Percentiles rank a stretch among this genome's conserved stretches.
These are phyloP conservation scores for Chloris gayana DNA, from an alignment of 176 grass and related monocot species.

Conservation along the genomic window DNA sequence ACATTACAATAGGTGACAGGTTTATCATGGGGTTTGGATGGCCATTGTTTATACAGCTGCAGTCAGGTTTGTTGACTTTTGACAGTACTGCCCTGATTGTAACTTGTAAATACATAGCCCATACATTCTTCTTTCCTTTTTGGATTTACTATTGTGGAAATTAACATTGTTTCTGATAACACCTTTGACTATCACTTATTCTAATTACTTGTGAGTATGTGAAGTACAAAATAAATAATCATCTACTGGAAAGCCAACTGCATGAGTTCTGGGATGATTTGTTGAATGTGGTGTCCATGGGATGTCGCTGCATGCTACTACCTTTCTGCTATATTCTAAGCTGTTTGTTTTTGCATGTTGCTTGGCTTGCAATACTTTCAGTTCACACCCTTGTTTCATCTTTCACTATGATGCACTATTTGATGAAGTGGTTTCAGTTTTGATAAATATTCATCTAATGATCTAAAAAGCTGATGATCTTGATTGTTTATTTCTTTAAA, in stretches of 20 bases:
- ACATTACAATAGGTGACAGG: conserved; percentile 78
- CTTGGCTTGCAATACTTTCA: neutral
- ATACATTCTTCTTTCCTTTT: neutral
- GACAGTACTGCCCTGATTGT: neutral
- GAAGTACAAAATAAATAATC: neutral
- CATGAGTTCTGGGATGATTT: neutral
- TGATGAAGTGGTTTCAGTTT: conserved; percentile 12
- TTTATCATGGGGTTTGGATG: conserved; percentile 78
- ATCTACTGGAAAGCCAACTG: neutral
- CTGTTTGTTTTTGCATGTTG: neutral
- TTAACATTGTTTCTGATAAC: neutral
- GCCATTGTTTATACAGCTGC: conserved; percentile 82
- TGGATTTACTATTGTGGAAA: neutral
- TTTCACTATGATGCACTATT: conserved; percentile 4
- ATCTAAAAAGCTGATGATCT: neutral
- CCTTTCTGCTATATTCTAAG: neutral
- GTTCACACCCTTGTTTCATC: conserved; percentile 1
- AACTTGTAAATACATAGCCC: neutral
- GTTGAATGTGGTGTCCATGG: neutral
- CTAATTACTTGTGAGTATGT: neutral
- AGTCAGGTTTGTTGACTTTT: conserved; percentile 67
- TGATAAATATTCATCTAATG: neutral
- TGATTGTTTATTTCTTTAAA: conserved; percentile 20
- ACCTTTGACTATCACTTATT: neutral
- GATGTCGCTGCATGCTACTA: neutral